Percentiles rank a stretch among this genome's conserved stretches.
phyloP scores from a whole-genome alignment of 257 asterid species.

The Linderniella brevidens region DNA sequence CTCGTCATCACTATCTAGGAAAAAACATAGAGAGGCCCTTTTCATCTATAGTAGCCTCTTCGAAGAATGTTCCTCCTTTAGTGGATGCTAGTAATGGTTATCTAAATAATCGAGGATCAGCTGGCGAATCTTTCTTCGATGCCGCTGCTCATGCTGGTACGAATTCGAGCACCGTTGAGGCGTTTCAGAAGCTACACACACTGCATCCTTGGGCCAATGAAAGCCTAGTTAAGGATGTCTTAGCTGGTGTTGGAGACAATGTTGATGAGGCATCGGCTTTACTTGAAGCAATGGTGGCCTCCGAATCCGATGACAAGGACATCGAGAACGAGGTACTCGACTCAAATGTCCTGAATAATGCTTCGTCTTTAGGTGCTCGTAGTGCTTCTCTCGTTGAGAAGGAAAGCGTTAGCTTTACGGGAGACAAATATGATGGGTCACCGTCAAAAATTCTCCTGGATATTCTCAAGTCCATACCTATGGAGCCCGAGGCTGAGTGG shows the following conservation, averaged over 20 bases:
- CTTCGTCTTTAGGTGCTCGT: constrained; percentile 10
- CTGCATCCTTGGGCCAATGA: constrained; percentile 59
- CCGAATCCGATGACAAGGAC: constrained; percentile 16
- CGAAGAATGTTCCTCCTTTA: constrained; percentile 22
- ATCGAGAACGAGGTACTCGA: constrained; percentile 2
- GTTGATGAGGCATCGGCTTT: constrained; percentile 30
- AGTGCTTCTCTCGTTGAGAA: constrained; percentile 11
- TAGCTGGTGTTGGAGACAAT: constrained; percentile 42
- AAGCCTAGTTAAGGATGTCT: constrained; percentile 59
- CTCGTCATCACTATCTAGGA: constrained; percentile 10
- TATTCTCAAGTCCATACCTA: constrained; percentile 20
- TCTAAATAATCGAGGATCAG: constrained; percentile 14
- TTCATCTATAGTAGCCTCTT: constrained; percentile 31
- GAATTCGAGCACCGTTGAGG: constrained; percentile 1
- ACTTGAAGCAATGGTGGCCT: constrained; percentile 29
- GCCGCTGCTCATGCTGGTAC: neutral
- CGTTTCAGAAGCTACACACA: constrained; percentile 24
- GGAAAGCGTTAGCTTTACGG: constrained; percentile 4
- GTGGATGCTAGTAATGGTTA: constrained; percentile 4
- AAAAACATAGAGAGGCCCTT: constrained; percentile 33
- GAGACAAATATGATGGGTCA: neutral
- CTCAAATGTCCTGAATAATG: constrained; percentile 3
- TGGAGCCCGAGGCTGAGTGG: constrained; percentile 58
- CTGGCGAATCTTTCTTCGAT: constrained; percentile 9
- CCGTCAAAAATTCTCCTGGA: constrained; percentile 10